phyloP scores from a whole-genome alignment of 768 basidiomycete genomes.

The Lanmaoa pseudosensibilis region DNA sequence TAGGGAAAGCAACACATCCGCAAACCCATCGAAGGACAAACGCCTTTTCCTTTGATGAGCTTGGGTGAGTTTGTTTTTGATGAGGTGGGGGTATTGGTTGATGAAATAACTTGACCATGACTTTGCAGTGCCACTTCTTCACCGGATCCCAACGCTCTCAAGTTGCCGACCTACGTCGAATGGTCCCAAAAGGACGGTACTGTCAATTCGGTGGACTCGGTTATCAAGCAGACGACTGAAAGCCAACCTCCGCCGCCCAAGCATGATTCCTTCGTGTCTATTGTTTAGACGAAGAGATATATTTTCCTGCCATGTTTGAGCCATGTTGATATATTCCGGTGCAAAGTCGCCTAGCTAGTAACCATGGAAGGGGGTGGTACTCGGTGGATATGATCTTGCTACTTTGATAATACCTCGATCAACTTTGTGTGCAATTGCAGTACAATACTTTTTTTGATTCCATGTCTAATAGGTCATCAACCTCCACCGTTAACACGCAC shows the following conservation, averaged over 20 bases:
- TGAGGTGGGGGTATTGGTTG: not conserved
- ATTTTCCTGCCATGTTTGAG: not conserved
- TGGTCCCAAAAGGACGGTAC: conserved; percentile 5
- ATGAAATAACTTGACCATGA: not conserved
- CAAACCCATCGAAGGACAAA: conserved; percentile 12
- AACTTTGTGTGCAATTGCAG: not conserved
- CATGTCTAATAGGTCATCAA: conserved; percentile 2
- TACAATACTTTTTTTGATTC: conserved; percentile 16
- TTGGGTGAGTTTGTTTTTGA: conserved; percentile 13
- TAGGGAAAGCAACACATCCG: conserved; percentile 16
- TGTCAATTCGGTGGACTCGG: conserved; percentile 5
- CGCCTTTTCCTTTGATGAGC: conserved; percentile 19
- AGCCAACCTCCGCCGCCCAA: not conserved
- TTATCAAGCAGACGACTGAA: conserved; percentile 6
- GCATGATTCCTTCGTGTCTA: not conserved
- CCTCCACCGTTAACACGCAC: too few relatives aligned
- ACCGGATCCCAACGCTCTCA: conserved; percentile 7
- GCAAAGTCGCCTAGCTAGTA: not conserved
- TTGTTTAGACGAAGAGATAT: conserved; percentile 8
- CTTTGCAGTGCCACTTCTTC: conserved; percentile 13
- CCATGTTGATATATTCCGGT: not conserved
- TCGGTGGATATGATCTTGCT: not conserved
- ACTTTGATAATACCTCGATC: not conserved
- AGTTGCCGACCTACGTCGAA: conserved; percentile 20
- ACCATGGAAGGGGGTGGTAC: not conserved